Base-by-base conservation (phyloP, 2,329 filamentous ascomycete species). In the Talaromyces sp. region DNA sequence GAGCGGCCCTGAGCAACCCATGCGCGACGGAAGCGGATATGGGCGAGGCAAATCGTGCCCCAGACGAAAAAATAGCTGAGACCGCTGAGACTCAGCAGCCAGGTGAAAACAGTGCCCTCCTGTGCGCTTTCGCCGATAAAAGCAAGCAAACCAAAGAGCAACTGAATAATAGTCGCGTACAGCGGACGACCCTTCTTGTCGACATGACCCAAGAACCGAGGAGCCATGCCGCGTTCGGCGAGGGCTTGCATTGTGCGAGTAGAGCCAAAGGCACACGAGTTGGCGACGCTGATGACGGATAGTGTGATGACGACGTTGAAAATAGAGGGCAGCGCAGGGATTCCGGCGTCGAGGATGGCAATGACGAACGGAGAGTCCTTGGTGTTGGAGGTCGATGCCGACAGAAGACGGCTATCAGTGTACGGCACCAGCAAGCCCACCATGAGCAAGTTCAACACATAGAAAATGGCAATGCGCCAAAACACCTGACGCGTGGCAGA, bases 241-340 rank as follows among this genome's bases (percentile, higher is more conserved):
- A 85, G 76, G 6, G 84, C 83, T 51, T 83, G 81, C 11, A 86
- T 74, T 1, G 83, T 85, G 60, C 84, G 81, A 2, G 83, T 85
- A 2, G 79, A 82, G 65, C 82, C 84, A 66, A 83, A 87, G 3
- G 83, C 81, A 65, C 80, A 80, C 1, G 83, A 85, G 66, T 85
- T 85, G 67, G 82, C 85, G 53, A 87, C 84, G 44, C 79, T 83
- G 56, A 87, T 74, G 36, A 87, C 85, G 5, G 84, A 82, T 47
- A 87, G 81, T 54, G 87, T 79, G 67, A 89, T 86, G 58, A 89
- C 82, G 17, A 82, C 85, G 71, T 90, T 90, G 79, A 90, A 86
- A 64, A 90, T 83, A 27, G 81, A 82, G 27, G 86, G 85, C 15
- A 90, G 80, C 2, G 82, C 82, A 1, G 72, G 70, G 51, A 91